phyloP scores from a whole-genome alignment of 2,329 filamentous ascomycete genomes.

The Grosmannia clavigera region DNA sequence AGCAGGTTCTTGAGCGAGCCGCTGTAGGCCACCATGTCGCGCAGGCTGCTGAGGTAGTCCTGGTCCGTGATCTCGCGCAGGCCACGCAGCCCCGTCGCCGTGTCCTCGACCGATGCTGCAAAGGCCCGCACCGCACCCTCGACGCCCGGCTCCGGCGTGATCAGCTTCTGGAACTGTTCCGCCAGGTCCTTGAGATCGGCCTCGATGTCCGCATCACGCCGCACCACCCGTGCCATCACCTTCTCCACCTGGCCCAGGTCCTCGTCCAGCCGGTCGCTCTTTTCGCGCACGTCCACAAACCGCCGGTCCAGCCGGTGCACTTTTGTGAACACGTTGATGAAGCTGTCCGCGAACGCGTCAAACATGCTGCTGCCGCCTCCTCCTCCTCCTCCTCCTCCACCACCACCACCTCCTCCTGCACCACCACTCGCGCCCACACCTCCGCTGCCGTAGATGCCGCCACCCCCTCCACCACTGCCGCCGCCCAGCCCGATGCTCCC shows the following conservation, averaged over 20 bases:
- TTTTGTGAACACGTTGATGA: constrained; percentile 95
- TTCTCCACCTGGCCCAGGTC: constrained; percentile 90
- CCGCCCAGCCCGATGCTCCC: constrained; percentile 19
- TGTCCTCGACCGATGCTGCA: constrained; percentile 74
- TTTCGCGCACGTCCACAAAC: constrained; percentile 87
- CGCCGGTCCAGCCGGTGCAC: constrained; percentile 89
- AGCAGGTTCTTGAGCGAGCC: constrained; percentile 75
- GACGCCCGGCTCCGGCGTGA: constrained; percentile 77
- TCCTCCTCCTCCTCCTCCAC: constrained; percentile 32
- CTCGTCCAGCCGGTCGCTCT: constrained; percentile 86
- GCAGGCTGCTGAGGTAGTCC: constrained; percentile 82
- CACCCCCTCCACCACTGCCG: constrained; percentile 22
- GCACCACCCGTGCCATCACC: constrained; percentile 80
- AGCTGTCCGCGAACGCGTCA: constrained; percentile 89
- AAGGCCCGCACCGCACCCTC: constrained; percentile 76
- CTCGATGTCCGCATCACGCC: constrained; percentile 79
- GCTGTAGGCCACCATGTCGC: constrained; percentile 94
- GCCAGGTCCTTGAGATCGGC: constrained; percentile 80
- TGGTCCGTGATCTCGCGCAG: constrained; percentile 89
- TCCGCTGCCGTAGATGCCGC: constrained; percentile 26
- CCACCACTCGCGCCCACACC: constrained; percentile 26
- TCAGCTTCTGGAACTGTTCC: constrained; percentile 88
- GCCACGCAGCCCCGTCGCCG: constrained; percentile 61
- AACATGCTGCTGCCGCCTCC: constrained; percentile 44
- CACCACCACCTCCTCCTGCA: constrained; percentile 23